Base-by-base conservation (phyloP, 1,284 basidiomycete species). In the Irpex lacteus region DNA sequence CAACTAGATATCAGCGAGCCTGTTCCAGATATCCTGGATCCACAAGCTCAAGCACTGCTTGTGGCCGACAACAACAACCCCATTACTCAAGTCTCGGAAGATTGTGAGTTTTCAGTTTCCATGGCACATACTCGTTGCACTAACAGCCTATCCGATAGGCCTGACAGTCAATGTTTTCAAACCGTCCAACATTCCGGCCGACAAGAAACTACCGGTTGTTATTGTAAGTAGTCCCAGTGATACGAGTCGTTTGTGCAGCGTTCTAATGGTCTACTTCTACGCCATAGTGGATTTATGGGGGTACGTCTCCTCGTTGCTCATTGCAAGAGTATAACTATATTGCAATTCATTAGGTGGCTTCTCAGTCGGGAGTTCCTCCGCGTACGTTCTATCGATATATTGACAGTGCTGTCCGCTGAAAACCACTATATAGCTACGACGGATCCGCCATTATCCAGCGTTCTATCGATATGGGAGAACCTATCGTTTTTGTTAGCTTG, bases 261-360 rank as follows among this genome's bases (percentile, higher is more conserved):
- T 34, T 34, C 32, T 34, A 5, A 34, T 34, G 32, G 32, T 34
- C 32, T 6, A 5, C 26, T 3, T 26, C 4, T 26, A 26, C 4
- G 26, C 8, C 4, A 15, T 61, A 85, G 83, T 86, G 83, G 83
- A 82, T 87, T 47, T 84, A 77, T 63, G 85, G 84, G 68, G 84
- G 78, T 84, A 69, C 62, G 74, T 26, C 26, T 26, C 26, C 4
- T 26, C 26, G 26, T 26, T 26, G 2, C 26, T 26, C 4, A 26
- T 3, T 26, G 26, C 4, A 26, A 3, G 26, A 26, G 3, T 2
- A 26, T 26, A 26, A 26, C 3, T 26, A 2, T 26, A 26, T 26
- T 3, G 26, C 26, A 26, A 26, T 26, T 26, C 26, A 21, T 60
- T 40, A 73, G 73, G 73, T 36, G 74, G 74, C 3, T 76, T 76